These are phyloP conservation scores for Eucalyptus sideroxylon DNA, from an alignment of 345 rosid genomes.

Conservation along the genomic window DNA sequence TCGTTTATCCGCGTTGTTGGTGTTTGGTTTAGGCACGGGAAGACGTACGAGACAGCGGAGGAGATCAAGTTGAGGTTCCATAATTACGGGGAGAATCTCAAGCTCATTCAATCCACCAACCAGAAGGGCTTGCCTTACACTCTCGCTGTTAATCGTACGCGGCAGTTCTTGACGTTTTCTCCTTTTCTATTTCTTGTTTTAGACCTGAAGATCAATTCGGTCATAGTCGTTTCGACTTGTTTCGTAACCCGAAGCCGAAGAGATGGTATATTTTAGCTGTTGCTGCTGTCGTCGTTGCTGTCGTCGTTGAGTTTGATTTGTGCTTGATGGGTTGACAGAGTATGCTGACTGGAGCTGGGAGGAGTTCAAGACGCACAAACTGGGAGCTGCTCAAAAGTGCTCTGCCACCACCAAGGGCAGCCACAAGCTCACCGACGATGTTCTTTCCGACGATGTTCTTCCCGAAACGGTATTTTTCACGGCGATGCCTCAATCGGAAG, in stretches of 20 bases:
- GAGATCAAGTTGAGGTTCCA: slow-evolving; percentile 66
- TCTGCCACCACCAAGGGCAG: slow-evolving; percentile 78
- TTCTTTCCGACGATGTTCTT: slow-evolving; percentile 11
- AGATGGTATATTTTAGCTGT: background rate
- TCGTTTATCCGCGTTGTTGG: background rate
- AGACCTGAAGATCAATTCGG: background rate
- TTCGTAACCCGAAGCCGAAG: background rate
- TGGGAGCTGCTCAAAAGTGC: slow-evolving; percentile 93
- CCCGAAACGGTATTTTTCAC: slow-evolving; percentile 36
- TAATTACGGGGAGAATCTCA: slow-evolving; percentile 54
- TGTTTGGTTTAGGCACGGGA: slow-evolving; percentile 39
- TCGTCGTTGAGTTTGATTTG: background rate
- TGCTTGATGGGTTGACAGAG: slow-evolving; percentile 20
- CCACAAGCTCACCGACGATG: slow-evolving; percentile 36
- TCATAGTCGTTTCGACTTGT: background rate
- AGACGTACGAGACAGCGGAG: slow-evolving; percentile 47
- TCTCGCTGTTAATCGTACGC: slow-evolving; percentile 65
- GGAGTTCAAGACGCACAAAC: slow-evolving; percentile 59
- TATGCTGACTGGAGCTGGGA: slow-evolving; percentile 94
- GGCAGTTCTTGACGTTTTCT: background rate
- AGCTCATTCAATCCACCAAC: slow-evolving; percentile 72
- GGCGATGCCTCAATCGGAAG: background rate
- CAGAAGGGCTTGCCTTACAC: slow-evolving; percentile 45
- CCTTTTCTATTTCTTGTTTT: background rate
- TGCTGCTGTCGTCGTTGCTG: background rate